These are phyloP conservation scores for Aotearoamyces nothofagi DNA, from an alignment of 2,329 filamentous ascomycete genomes.

Conservation along the genomic window DNA sequence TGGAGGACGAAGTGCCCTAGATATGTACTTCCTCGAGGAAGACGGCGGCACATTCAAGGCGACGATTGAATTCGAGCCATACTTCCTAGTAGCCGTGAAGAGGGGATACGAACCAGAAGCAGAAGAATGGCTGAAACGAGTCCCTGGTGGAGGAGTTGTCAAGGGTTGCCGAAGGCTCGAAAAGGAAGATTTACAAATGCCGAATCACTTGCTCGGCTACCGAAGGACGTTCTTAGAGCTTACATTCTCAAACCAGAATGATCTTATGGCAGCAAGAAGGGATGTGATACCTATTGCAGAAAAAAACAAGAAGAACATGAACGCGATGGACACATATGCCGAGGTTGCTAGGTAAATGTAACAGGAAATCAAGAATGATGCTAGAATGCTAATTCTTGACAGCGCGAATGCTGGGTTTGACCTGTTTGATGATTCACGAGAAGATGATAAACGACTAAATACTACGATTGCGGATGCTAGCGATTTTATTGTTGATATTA, in stretches of 20 bases:
- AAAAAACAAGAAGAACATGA: constrained; percentile 92
- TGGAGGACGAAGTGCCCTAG: constrained; percentile 75
- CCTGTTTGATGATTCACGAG: constrained; percentile 80
- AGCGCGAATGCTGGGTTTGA: constrained; percentile 75
- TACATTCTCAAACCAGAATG: constrained; percentile 72
- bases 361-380: neutral
- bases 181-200: constrained; percentile 89
- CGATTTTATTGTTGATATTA: constrained; percentile 95
- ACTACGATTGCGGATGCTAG: constrained; percentile 70
- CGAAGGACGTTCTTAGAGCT: constrained; percentile 77
- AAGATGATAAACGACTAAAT: constrained; percentile 66
- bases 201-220: constrained; percentile 90
- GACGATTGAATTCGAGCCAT: constrained; percentile 90
- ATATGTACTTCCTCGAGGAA: constrained; percentile 94
- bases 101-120: constrained; percentile 82
- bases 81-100: constrained; percentile 85
- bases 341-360: constrained; percentile 74
- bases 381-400: constrained; percentile 8
- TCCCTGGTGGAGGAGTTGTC: constrained; percentile 65
- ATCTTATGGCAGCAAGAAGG: constrained; percentile 72
- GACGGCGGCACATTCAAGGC: constrained; percentile 82
- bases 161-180: constrained; percentile 65
- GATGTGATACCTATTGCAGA: constrained; percentile 83
- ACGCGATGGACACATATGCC: constrained; percentile 95
- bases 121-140: constrained; percentile 80